These are phyloP conservation scores for Lycium barbarum DNA, from an alignment of 257 asterid species.

Conservation along the genomic window DNA sequence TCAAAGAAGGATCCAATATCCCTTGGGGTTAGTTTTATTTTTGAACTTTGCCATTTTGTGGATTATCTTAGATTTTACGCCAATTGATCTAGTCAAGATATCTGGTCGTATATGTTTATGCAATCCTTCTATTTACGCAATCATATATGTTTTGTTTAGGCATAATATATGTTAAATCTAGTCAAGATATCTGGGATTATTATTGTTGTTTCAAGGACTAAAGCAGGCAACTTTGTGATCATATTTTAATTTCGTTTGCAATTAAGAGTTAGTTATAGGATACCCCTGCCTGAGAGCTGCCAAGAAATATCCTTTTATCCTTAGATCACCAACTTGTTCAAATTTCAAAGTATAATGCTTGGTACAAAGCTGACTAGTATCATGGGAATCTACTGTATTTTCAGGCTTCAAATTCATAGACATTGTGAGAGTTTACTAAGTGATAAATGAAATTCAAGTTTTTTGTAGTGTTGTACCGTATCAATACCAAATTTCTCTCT, in stretches of 20 bases:
- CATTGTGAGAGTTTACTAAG: conserved; percentile 61
- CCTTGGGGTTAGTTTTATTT: no score
- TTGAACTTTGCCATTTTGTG: no score
- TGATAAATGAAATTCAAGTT: background rate
- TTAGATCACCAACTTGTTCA: conserved; percentile 97
- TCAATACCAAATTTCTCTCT: background rate
- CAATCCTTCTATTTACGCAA: background rate
- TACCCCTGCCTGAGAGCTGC: conserved; percentile 98
- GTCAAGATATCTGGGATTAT: conserved; percentile 93
- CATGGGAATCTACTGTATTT: conserved; percentile 95
- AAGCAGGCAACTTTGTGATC: conserved; percentile 71
- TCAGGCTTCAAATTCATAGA: conserved; percentile 89
- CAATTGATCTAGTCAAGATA: no score
- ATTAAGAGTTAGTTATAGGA: conserved; percentile 65
- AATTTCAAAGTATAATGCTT: conserved; percentile 97
- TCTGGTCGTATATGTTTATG: no score
- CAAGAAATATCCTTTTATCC: conserved; percentile 94
- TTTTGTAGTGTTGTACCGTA: background rate
- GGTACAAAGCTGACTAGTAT: conserved; percentile 95
- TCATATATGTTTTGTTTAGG: conserved; percentile 51
- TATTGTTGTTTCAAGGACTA: conserved; percentile 97
- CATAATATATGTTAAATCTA: conserved; percentile 84
- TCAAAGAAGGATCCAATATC: no score
- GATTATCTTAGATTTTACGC: no score
- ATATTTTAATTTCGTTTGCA: background rate